Percentiles rank a stretch among this genome's conserved stretches.
These are phyloP conservation scores for Xylariaceae sp. DNA, from an alignment of 2,329 filamentous ascomycete species.

Conservation along the genomic window DNA sequence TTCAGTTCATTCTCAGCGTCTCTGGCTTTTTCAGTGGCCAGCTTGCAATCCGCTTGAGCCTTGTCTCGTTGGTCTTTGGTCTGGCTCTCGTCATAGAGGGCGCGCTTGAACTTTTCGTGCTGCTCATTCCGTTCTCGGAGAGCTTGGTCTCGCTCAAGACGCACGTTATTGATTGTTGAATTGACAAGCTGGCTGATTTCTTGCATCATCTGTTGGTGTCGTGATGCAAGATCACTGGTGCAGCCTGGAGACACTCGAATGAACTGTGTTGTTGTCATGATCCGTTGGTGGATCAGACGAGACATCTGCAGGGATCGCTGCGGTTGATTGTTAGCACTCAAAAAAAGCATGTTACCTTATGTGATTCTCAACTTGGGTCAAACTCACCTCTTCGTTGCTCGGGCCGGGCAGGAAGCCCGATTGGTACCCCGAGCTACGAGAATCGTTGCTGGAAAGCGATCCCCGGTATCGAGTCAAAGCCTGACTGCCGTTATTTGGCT, in stretches of 20 bases:
- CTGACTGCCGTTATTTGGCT: not conserved
- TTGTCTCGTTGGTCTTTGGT: conserved; percentile 5
- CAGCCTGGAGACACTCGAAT: conserved; percentile 27
- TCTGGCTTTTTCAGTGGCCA: conserved; percentile 16
- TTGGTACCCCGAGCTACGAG: not conserved
- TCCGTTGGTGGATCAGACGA: conserved; percentile 12
- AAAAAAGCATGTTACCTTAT: not conserved
- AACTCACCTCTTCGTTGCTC: conserved; percentile 15
- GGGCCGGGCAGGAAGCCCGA: not conserved
- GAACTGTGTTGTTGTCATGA: conserved; percentile 28
- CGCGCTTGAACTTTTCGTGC: conserved; percentile 15
- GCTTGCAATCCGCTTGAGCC: conserved; percentile 3
- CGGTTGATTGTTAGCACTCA: conserved; percentile 1
- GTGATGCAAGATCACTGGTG: conserved; percentile 8
- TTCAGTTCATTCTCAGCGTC: conserved; percentile 22
- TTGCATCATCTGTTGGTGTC: conserved; percentile 22
- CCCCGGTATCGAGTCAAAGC: not conserved
- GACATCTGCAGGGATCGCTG: conserved; percentile 13
- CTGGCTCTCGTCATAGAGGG: conserved; percentile 4
- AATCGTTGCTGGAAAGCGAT: conserved; percentile 3
- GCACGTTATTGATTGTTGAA: conserved; percentile 11
- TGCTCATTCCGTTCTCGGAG: conserved; percentile 6
- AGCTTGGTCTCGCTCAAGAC: conserved; percentile 23
- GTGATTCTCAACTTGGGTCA: not conserved
- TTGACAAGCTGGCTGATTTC: conserved; percentile 28